Evolutionary conservation across 805 yeast species (phyloP).

Genomic region (Myxozyma neglecta): DNA sequence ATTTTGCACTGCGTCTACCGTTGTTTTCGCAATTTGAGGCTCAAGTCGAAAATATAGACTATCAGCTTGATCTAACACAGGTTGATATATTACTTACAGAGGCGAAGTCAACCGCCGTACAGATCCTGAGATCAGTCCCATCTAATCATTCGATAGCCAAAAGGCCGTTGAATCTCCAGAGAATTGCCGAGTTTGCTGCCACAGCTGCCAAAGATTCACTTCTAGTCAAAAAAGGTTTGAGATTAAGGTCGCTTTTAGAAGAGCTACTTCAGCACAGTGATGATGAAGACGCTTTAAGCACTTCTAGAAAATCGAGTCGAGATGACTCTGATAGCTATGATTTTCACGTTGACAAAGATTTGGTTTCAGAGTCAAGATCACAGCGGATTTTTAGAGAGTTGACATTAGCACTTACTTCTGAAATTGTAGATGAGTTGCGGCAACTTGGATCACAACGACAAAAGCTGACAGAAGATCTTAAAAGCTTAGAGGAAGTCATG

Average conservation of each 20-base stretch:
- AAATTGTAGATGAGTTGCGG: slow-evolving; percentile 41
- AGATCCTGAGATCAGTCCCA: slow-evolving; percentile 42
- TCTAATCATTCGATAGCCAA: slow-evolving; percentile 31
- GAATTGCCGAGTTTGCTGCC: slow-evolving; percentile 40
- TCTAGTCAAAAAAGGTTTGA: slow-evolving; percentile 39
- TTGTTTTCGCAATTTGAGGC: slow-evolving; percentile 41
- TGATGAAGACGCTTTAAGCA: neutral
- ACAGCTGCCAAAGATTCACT: slow-evolving; percentile 34
- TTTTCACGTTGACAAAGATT: neutral
- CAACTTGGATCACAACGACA: slow-evolving; percentile 40
- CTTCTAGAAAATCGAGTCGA: neutral
- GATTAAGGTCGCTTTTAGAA: slow-evolving; percentile 38
- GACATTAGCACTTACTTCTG: slow-evolving; percentile 35
- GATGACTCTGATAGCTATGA: slow-evolving; percentile 13
- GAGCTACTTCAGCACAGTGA: slow-evolving; percentile 34
- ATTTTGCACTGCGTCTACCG: slow-evolving; percentile 39
- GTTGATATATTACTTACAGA: slow-evolving; percentile 41
- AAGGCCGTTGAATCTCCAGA: slow-evolving; percentile 36
- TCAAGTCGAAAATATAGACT: slow-evolving; percentile 36
- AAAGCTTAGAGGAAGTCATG: slow-evolving; percentile 39
- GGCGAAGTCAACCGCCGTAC: slow-evolving; percentile 41
- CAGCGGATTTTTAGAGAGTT: neutral
- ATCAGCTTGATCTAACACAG: slow-evolving; percentile 35
- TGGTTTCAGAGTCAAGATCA: neutral
- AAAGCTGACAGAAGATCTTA: slow-evolving; percentile 37